Evolutionary conservation across 257 asterid species (phyloP).

Genomic region (Lantana camara): DNA sequence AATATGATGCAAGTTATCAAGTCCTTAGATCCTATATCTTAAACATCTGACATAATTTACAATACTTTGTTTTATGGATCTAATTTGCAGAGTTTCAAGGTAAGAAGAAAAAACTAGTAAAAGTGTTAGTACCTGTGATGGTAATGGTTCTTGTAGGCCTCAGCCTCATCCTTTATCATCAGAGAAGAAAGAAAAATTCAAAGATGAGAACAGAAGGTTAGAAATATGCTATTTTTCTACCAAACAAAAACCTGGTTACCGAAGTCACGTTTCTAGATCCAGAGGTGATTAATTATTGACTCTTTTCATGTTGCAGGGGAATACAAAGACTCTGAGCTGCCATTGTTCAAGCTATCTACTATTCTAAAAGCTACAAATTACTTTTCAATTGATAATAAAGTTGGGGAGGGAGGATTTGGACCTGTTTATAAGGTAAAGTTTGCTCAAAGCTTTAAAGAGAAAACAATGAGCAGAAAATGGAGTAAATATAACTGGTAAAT

Average conservation of each 20-base stretch:
- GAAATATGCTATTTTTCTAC: neutral
- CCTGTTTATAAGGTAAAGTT: neutral
- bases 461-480: neutral
- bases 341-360: neutral
- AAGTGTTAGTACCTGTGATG: too few relatives aligned
- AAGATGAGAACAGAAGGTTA: neutral
- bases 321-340: neutral
- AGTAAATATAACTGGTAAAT: too few relatives aligned
- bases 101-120: too few relatives aligned
- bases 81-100: too few relatives aligned
- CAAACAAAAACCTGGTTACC: neutral
- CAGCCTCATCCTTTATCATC: neutral
- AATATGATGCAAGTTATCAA: too few relatives aligned
- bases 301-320: neutral
- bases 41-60: too few relatives aligned
- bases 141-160: too few relatives aligned
- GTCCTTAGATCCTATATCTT: too few relatives aligned
- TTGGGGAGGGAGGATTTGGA: neutral
- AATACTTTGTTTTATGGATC: too few relatives aligned
- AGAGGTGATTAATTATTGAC: neutral
- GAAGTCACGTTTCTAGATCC: neutral
- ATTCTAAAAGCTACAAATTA: neutral
- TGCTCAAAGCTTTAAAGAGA: neutral
- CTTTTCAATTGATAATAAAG: neutral
- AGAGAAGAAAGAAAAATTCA: neutral